A percentile compares a stretch with the other conserved stretches of the same genome.
Conservation (phyloP, 2,329 filamentous ascomycete species). For the Pestalotiopsis sp. region DNA sequence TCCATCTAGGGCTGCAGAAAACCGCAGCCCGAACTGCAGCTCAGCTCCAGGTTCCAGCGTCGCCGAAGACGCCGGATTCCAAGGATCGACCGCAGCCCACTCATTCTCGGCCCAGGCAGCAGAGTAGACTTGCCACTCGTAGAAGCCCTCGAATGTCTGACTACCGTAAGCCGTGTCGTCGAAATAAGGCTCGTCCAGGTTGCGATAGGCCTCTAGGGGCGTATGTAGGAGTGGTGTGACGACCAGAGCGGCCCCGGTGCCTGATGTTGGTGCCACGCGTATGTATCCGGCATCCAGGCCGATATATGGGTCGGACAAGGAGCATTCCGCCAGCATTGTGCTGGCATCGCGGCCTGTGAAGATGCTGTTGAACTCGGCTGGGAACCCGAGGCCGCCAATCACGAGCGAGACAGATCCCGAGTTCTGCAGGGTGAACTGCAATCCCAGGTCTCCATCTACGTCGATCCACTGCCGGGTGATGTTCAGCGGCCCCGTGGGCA, state of each 20-base stretch:
- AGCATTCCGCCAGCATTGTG: constrained; percentile 54
- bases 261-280: constrained; percentile 53
- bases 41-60: constrained; percentile 46
- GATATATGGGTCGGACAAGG: constrained; percentile 62
- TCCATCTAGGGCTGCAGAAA: constrained; percentile 46
- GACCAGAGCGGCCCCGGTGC: constrained; percentile 55
- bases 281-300: constrained; percentile 62
- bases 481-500: constrained; percentile 42
- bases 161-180: constrained; percentile 47
- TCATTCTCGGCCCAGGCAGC: constrained; percentile 59
- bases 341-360: constrained; percentile 53
- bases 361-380: constrained; percentile 65
- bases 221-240: constrained; percentile 54
- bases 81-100: constrained; percentile 53
- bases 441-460: constrained; percentile 49
- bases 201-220: constrained; percentile 58
- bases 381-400: constrained; percentile 60
- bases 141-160: constrained; percentile 63
- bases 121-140: constrained; percentile 61
- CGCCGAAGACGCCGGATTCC: constrained; percentile 56
- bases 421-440: constrained; percentile 56
- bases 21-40: constrained; percentile 52
- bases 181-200: constrained; percentile 48
- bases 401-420: constrained; percentile 44
- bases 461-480: constrained; percentile 57